Evolutionary conservation across 257 asterid genomes (phyloP).

Genomic region (Galeopsis tetrahit): DNA sequence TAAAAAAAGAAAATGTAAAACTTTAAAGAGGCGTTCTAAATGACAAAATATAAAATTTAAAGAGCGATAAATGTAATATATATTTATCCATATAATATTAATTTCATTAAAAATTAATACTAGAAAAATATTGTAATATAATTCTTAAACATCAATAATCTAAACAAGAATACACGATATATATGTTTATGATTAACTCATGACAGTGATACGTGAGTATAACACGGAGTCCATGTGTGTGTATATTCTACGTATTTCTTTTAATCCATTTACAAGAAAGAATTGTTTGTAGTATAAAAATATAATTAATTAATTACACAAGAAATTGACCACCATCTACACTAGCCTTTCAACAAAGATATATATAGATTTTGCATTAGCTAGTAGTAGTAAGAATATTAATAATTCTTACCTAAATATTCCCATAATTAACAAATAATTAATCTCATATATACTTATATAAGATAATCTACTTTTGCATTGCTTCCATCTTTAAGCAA

Average conservation of each 20-base stretch:
- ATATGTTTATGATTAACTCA: too few species aligned
- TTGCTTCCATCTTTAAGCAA: conserved; percentile 39
- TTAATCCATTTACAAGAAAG: not conserved
- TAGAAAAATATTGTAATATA: too few species aligned
- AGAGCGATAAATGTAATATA: too few species aligned
- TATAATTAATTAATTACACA: conserved; percentile 22
- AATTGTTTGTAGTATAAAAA: conserved; percentile 15
- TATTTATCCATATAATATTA: too few species aligned
- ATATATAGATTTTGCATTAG: conserved; percentile 43
- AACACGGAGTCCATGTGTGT: conserved; percentile 24
- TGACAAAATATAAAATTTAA: too few species aligned
- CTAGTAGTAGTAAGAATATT: conserved; percentile 29
- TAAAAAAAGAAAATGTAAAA: too few species aligned
- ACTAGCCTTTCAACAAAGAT: conserved; percentile 58
- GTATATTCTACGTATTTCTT: not conserved
- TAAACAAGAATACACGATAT: too few species aligned
- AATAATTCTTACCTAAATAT: conserved; percentile 12
- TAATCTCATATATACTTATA: conserved; percentile 2
- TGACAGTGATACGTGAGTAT: not conserved
- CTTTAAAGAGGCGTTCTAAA: too few species aligned
- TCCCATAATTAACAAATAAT: conserved; percentile 26
- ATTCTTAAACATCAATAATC: too few species aligned
- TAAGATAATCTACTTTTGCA: conserved; percentile 4
- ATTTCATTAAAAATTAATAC: too few species aligned
- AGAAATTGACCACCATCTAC: conserved; percentile 46